Base-by-base conservation (phyloP, 1,284 basidiomycete species). In the Sporisorium iseilematis-ciliati region DNA sequence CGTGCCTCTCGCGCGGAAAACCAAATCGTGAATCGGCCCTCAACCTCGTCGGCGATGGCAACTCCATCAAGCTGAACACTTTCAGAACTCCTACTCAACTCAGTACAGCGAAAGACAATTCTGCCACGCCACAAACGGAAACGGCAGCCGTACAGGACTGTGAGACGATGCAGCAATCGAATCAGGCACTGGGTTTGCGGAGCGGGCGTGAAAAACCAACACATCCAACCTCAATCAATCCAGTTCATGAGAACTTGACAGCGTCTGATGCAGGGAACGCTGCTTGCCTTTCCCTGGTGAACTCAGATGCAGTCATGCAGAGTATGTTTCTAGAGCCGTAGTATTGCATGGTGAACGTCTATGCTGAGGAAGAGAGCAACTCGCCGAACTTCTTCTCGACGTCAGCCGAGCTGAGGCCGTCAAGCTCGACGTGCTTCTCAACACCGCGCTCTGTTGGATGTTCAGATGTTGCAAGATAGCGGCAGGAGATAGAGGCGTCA, bases 361-460 rank as follows among this genome's bases (percentile, higher is more conserved):
- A 75, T 64, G 65, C 66, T 14, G 66, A 66, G 21, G 74, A 67
- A 14, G 74, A 56, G 33, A 84, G 67, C 25, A 83, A 65, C 62
- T 83, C 80, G 56, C 65, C 51, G 41, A 84, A 42, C 71, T 81
- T 80, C 77, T 81, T 82, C 68, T 80, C 78, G 53, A 84, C 79
- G 12, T 82, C 81, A 35, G 67, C 56, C n/a, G 75, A 72, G 57
- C 79, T 82, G 25, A 82, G 70, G 10, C 78, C 80, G 51, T 82
- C 80, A 21, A 84, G 71, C 59, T 84, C 82, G 14, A 78, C 79
- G 35, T 71, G 75, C 67, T 79, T 80, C 68, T 84, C 83, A 0
- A 80, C 70, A 21, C 83, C 83, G 14, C 81, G 78, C 50, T 84
- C 83, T 84, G 71, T 26, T 11, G 14, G 8, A 10, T 48, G 10